phyloP scores from a whole-genome alignment of 176 grass and related monocot genomes.

The Cenchrus americanus region DNA sequence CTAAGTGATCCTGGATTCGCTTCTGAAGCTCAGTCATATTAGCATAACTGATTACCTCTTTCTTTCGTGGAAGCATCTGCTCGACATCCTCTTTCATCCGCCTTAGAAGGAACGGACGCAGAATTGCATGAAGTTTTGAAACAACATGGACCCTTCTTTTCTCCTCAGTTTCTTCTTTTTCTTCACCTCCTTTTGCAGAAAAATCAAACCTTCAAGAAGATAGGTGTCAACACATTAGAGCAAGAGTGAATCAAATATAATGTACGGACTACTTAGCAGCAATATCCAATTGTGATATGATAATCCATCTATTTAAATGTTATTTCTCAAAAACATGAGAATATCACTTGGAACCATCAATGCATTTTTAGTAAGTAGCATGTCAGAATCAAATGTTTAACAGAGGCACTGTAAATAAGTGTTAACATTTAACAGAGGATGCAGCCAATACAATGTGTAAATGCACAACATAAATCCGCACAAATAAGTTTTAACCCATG shows the following conservation, averaged over 20 bases:
- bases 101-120: too few relatives aligned
- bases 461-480: neutral
- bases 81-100: too few relatives aligned
- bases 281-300: neutral
- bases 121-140: conserved; percentile 88
- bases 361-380: neutral
- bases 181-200: conserved; percentile 64
- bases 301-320: neutral
- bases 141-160: conserved; percentile 78
- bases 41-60: too few relatives aligned
- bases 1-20: too few relatives aligned
- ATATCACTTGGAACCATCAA: neutral
- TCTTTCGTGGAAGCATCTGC: too few relatives aligned
- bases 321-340: neutral
- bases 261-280: neutral
- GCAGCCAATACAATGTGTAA: conserved; percentile 8
- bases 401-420: neutral
- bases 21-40: too few relatives aligned
- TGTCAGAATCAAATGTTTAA: neutral
- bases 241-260: conserved; percentile 22
- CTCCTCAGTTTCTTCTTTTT: conserved; percentile 73
- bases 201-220: conserved; percentile 82
- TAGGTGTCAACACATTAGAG: conserved; percentile 18
- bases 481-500: neutral
- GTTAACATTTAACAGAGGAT: neutral